Conservation (phyloP, 2,329 filamentous ascomycete species). For the Pseudocercospora cruenta region DNA sequence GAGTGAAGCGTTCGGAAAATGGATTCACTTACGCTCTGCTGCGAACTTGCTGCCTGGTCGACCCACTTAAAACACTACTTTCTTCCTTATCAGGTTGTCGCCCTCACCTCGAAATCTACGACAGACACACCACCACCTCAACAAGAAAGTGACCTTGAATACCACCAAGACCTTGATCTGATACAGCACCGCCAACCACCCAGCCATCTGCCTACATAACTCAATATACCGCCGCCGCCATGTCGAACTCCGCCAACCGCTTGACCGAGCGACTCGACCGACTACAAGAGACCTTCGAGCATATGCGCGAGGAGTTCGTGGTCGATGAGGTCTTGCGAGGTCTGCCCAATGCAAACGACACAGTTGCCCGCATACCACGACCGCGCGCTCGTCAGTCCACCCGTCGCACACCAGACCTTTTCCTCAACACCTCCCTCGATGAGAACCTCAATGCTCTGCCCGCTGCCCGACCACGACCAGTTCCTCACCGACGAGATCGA, state of each 20-base stretch:
- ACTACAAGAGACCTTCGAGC: not conserved
- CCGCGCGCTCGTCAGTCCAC: not conserved
- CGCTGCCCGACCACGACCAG: not conserved
- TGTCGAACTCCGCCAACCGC: not conserved
- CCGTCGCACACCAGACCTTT: not conserved
- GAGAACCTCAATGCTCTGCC: not conserved
- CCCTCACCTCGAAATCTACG: not conserved
- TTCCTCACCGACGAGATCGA: not conserved
- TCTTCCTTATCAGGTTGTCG: not conserved
- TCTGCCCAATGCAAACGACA: not conserved
- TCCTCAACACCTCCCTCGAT: constrained; percentile 6
- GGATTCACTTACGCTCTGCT: not conserved
- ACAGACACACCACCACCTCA: not conserved
- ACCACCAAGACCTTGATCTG: not conserved
- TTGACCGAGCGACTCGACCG: not conserved
- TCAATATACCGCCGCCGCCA: not conserved
- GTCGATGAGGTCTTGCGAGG: not conserved
- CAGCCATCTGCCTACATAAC: not conserved
- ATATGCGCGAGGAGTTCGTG: not conserved
- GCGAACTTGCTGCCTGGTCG: not conserved
- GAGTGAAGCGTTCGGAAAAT: not conserved
- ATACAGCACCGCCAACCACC: not conserved
- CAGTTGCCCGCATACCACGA: not conserved
- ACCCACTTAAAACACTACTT: not conserved
- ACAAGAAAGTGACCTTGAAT: not conserved